Evolutionary conservation across 177 flowering plant genomes (phyloP).

Genomic region (Vitis hybrid): DNA sequence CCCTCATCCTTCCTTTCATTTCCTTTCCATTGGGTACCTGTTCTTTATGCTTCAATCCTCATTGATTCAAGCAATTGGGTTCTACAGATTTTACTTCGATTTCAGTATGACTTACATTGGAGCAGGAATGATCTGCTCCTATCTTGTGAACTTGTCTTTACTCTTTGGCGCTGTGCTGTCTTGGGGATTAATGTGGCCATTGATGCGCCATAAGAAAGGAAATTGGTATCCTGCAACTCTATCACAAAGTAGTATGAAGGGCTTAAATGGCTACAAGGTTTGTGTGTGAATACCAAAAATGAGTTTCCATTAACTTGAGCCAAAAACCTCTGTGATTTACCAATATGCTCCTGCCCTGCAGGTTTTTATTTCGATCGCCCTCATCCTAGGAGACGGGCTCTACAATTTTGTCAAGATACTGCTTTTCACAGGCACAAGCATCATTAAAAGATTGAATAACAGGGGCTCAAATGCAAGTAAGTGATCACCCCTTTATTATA

Average conservation of each 20-base stretch:
- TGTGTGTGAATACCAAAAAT: not conserved
- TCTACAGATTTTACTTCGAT: conserved; percentile 80
- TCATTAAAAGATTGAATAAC: conserved; percentile 25
- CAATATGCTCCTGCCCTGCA: conserved; percentile 21
- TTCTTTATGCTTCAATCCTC: not conserved
- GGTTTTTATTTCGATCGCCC: conserved; percentile 87
- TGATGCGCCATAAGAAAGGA: conserved; percentile 59
- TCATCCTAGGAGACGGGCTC: conserved; percentile 94
- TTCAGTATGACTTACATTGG: conserved; percentile 78
- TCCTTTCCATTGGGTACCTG: not conserved
- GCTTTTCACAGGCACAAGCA: conserved; percentile 31
- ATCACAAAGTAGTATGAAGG: conserved; percentile 72
- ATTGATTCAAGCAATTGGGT: conserved; percentile 4
- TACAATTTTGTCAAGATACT: conserved; percentile 71
- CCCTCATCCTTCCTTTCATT: not conserved
- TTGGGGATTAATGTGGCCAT: conserved; percentile 94
- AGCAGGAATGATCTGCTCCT: conserved; percentile 92
- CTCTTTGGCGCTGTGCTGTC: conserved; percentile 80
- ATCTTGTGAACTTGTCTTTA: conserved; percentile 79
- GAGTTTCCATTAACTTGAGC: too few species aligned
- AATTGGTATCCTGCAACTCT: conserved; percentile 58
- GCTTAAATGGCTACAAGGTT: conserved; percentile 83
- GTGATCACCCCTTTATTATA: not conserved
- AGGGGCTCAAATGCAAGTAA: conserved; percentile 37
- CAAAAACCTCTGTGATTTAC: not conserved